A percentile compares a stretch with the other conserved stretches of the same genome.
These are phyloP conservation scores for Suillus americanus DNA, from an alignment of 768 basidiomycete species.

Conservation along the genomic window DNA sequence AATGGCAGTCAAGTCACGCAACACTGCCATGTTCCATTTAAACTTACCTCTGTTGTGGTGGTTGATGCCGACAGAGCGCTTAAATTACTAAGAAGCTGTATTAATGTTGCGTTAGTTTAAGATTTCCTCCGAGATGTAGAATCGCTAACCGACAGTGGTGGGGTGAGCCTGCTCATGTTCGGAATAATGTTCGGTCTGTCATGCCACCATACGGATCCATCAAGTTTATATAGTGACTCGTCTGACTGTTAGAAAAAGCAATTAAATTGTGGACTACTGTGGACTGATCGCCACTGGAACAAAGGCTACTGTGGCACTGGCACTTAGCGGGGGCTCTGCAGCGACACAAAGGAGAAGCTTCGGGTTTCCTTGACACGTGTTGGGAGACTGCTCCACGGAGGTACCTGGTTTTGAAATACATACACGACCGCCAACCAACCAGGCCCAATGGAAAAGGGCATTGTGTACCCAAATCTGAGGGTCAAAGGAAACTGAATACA, in stretches of 20 bases:
- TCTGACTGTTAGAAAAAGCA: constrained; percentile 22
- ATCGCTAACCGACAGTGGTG: constrained; percentile 27
- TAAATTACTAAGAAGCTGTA: constrained; percentile 29
- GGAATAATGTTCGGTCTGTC: not conserved
- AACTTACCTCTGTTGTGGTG: constrained; percentile 20
- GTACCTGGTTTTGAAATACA: not conserved
- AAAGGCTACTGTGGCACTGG: not conserved
- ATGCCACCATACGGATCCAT: not conserved
- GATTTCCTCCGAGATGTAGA: not conserved
- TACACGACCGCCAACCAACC: not conserved
- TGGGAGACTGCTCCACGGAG: not conserved
- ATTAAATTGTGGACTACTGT: constrained; percentile 10
- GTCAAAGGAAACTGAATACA: not conserved
- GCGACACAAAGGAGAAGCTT: not conserved
- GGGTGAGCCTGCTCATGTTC: constrained; percentile 32
- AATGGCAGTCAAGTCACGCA: constrained; percentile 1
- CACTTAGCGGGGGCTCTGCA: not conserved
- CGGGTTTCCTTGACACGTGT: not conserved
- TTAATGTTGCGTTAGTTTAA: not conserved
- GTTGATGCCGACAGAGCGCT: constrained; percentile 14
- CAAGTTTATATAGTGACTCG: constrained; percentile 25
- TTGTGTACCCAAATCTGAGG: not conserved
- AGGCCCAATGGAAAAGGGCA: not conserved
- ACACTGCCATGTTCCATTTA: not conserved
- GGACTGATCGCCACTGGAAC: constrained; percentile 12